Base-by-base conservation (phyloP, 2,329 filamentous ascomycete genomes). In the Trichoderma atrobrunneum region DNA sequence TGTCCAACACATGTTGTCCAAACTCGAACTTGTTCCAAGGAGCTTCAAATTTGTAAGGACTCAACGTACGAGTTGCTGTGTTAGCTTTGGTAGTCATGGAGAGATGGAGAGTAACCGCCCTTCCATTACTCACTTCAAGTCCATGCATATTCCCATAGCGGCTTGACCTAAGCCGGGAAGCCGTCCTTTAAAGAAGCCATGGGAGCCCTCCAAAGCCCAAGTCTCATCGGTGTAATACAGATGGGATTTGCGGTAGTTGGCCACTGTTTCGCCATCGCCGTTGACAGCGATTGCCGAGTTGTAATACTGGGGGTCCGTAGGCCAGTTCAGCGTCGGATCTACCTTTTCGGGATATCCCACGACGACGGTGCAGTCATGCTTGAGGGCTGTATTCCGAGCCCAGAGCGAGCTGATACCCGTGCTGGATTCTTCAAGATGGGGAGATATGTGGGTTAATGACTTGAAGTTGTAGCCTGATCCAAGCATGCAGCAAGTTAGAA, bases 331-430 rank as follows among this genome's bases (percentile, higher is more conserved):
- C 0, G 82, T 78, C 0, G 86, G 77, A 64, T 91, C 88, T 0
- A 87, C 87, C 75, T 87, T 88, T 72, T 96, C 93, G 0, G 93
- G 93, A 70, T 95, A 96, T 0, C 93, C 93, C 1, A 89, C 88
- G 0, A 88, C 87, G 0, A 95, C 91, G 65, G 86, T 82, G 77
- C 92, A 94, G 72, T 90, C 85, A 76, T 92, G 85, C 75, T 89
- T 90, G 26, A 89, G 82, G 0, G 93, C 93, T 0, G 86, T 88
- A 0, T 86, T 88, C 48, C 88, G 84, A 0, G 92, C 92, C 93
- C 93, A 96, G 24, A 91, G 80, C 0, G 92, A 90, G 7, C 87
- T 90, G 68, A 92, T 88, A 0, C 93, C 93, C 0, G 87, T 84
- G 6, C 87, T 86, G 0, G 88, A 88, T 0, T 85, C 87, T 77